A percentile compares a stretch with the other conserved stretches of the same genome.
These are phyloP conservation scores for Themeda triandra DNA, from an alignment of 176 grass and related monocot species.

Conservation along the genomic window DNA sequence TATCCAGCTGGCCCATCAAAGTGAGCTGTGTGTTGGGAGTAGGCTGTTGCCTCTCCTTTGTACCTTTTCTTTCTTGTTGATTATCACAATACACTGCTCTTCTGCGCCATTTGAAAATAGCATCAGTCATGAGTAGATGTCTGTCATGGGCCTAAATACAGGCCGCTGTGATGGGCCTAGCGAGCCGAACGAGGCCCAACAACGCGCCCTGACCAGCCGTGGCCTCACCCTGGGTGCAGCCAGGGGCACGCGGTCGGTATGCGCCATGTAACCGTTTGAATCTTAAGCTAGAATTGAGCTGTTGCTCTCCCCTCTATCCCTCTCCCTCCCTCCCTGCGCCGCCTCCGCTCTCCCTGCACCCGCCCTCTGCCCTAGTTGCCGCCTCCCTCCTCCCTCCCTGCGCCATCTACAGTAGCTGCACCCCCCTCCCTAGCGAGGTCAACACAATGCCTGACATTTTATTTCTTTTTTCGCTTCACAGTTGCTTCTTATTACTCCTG, in stretches of 20 bases:
- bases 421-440: no score
- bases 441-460: background rate
- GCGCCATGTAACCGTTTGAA: background rate
- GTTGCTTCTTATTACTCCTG: constrained; percentile 90
- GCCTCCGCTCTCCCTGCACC: no score
- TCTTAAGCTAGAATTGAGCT: background rate
- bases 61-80: background rate
- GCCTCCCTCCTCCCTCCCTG: background rate
- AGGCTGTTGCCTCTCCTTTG: background rate
- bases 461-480: constrained; percentile 29
- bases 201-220: background rate
- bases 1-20: background rate
- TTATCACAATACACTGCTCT: background rate
- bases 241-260: no score
- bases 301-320: background rate
- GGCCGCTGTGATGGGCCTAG: background rate
- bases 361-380: background rate
- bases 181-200: background rate
- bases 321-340: background rate
- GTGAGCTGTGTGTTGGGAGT: background rate
- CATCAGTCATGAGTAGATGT: constrained; percentile 10
- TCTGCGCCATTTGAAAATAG: background rate
- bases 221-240: no score
- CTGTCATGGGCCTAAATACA: background rate
- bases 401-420: background rate